These are phyloP conservation scores for Zygosaccharomyces pseudorouxii DNA, from an alignment of 805 yeast genomes.

Conservation along the genomic window DNA sequence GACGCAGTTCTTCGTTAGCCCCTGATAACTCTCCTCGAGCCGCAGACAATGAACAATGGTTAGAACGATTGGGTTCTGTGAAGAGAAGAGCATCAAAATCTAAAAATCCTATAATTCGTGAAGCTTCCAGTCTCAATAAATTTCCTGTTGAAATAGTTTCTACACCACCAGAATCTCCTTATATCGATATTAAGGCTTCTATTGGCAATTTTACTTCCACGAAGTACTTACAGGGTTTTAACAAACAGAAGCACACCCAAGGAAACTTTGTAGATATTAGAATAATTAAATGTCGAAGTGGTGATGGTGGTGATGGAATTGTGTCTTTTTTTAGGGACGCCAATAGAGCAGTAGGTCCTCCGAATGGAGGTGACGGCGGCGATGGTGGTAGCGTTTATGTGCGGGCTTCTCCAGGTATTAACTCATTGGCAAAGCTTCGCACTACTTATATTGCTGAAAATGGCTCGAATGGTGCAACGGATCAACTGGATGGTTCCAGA, in stretches of 20 bases:
- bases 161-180: slow-evolving; percentile 22
- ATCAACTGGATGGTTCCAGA: slow-evolving; percentile 79
- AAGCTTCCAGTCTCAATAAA: background rate
- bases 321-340: slow-evolving; percentile 86
- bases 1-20: slow-evolving; percentile 11
- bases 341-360: slow-evolving; percentile 82
- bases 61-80: slow-evolving; percentile 23
- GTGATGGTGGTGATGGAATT: slow-evolving; percentile 85
- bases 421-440: slow-evolving; percentile 65
- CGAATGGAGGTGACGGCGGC: slow-evolving; percentile 99
- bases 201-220: slow-evolving; percentile 27
- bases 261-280: slow-evolving; percentile 56
- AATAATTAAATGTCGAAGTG: slow-evolving; percentile 63
- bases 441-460: slow-evolving; percentile 64
- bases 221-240: slow-evolving; percentile 30
- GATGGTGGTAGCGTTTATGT: slow-evolving; percentile 83
- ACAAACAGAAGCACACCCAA: slow-evolving; percentile 43
- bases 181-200: slow-evolving; percentile 23
- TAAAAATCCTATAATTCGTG: background rate
- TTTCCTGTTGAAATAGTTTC: slow-evolving; percentile 18
- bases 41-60: slow-evolving; percentile 42
- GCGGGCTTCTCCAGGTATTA: slow-evolving; percentile 68
- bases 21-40: slow-evolving; percentile 42
- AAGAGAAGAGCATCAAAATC: slow-evolving; percentile 2
- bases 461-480: slow-evolving; percentile 67